These are phyloP conservation scores for Rhododendron williamsianum DNA, from an alignment of 148 eudicot species.

Conservation along the genomic window DNA sequence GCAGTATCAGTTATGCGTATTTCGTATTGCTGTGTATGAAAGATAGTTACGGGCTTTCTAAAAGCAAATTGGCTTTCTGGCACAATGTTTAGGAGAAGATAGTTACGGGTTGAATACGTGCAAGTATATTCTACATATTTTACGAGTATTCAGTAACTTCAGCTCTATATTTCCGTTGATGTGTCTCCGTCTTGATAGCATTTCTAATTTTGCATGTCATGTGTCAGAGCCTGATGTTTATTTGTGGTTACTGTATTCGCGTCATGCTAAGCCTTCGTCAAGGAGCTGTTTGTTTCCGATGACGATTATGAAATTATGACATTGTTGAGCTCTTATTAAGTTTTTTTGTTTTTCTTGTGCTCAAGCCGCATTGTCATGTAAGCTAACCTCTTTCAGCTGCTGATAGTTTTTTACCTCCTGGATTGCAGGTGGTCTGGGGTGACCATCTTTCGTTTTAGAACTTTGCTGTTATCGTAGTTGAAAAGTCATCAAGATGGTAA, in stretches of 20 bases:
- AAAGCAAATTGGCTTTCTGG: too few species aligned
- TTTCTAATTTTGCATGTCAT: background rate
- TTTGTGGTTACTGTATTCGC: background rate
- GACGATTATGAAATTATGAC: too few species aligned
- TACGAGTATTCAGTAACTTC: background rate
- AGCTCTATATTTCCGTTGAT: background rate
- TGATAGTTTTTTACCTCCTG: background rate
- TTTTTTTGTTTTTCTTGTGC: background rate
- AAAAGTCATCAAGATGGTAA: constrained; percentile 27
- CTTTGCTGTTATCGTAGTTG: background rate
- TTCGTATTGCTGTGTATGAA: background rate
- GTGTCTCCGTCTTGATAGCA: background rate
- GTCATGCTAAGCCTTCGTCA: background rate
- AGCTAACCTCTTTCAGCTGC: background rate
- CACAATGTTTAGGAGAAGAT: background rate
- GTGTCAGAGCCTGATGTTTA: background rate
- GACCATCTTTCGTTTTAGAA: background rate
- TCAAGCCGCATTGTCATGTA: background rate
- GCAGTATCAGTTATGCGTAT: background rate
- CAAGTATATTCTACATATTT: too few species aligned
- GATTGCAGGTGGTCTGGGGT: constrained; percentile 14
- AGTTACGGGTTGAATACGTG: background rate
- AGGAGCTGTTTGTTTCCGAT: background rate
- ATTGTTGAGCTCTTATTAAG: background rate
- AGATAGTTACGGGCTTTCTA: too few species aligned